Base-by-base conservation (phyloP, 306 rosid genomes). In the Casuarina cunninghamiana region DNA sequence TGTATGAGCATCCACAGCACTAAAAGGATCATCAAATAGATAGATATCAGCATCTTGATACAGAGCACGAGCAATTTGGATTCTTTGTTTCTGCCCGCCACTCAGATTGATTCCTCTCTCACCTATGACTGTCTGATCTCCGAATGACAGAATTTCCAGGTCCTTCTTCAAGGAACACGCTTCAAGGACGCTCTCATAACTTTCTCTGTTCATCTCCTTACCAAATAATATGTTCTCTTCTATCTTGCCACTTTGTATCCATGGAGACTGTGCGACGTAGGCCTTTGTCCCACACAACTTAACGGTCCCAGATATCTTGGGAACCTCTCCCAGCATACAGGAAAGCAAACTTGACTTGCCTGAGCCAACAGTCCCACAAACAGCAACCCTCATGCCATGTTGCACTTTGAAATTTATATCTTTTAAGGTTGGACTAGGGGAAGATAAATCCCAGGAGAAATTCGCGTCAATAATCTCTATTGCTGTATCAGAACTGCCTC, bases 191-290 rank as follows among this genome's bases (percentile, higher is more conserved):
- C n/a, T n/a, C n/a, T 90, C 94, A 53, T 94, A 92, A 85, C 76
- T 84, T 83, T 79, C 91, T 86, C 91, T 87, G 46, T 89, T 90
- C 97, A 92, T 92, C 74, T 78, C 82, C 75, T 81, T 79, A 10
- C 97, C 93, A 82, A 91, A 94, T 79, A 93, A 79, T 77, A 91
- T 93, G 82, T 93, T 93, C 43, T 93, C 89, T 77, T 91, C 98
- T 60, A 93, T 86, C 83, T 86, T 93, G 9, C 98, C 98, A 53
- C 97, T 93, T 72, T 91, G 98, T 84, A 93, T 90, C 97, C 98
- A 93, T 39, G 98, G 92, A 10, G 97, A 91, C 82, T 93, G 98
- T 82, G 97, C 82, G 57, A 91, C 97, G 48, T 88, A 93, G 65
- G 98, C 98, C 89, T 87, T 91, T 37, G 92, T 80, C 48, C 98